Conservation (phyloP, 148 eudicot species). For the Rhododendron mucronatum region DNA sequence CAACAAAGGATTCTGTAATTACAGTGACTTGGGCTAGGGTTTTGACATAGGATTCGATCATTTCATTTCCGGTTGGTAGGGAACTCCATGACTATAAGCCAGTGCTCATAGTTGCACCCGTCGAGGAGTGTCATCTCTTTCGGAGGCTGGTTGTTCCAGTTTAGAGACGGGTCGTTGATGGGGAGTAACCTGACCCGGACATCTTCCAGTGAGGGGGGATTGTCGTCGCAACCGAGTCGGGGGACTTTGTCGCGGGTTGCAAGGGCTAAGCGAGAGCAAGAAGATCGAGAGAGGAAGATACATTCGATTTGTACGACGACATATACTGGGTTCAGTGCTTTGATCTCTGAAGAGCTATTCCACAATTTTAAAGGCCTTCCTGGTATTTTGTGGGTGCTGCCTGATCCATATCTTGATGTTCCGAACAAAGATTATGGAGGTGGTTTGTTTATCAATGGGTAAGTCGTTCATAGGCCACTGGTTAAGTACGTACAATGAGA, state of each 20-base stretch:
- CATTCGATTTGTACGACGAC: slow-evolving; percentile 78
- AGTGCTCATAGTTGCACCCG: slow-evolving; percentile 90
- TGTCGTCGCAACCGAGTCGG: not conserved
- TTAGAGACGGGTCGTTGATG: slow-evolving; percentile 76
- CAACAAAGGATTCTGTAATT: too few relatives aligned
- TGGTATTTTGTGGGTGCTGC: slow-evolving; percentile 36
- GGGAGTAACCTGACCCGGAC: slow-evolving; percentile 68
- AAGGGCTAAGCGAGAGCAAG: slow-evolving; percentile 17
- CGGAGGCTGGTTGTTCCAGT: slow-evolving; percentile 89
- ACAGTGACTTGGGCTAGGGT: slow-evolving; percentile 54
- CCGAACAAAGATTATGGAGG: too few relatives aligned
- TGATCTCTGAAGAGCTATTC: slow-evolving; percentile 82
- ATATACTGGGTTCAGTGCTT: slow-evolving; percentile 89
- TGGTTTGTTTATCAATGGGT: too few relatives aligned
- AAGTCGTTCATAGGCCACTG: too few relatives aligned
- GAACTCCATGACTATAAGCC: slow-evolving; percentile 88
- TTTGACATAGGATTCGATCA: slow-evolving; percentile 61
- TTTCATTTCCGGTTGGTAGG: slow-evolving; percentile 43
- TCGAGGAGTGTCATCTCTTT: slow-evolving; percentile 75
- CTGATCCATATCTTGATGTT: too few relatives aligned
- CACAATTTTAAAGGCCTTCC: slow-evolving; percentile 87
- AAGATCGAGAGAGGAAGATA: slow-evolving; percentile 41
- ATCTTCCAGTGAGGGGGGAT: slow-evolving; percentile 38
- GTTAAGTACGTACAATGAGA: too few relatives aligned
- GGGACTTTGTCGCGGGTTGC: slow-evolving; percentile 20